Percentiles rank a stretch among this genome's conserved stretches.
phyloP scores from a whole-genome alignment of 169 alveolate species.

The Plasmodium gallinaceum region DNA sequence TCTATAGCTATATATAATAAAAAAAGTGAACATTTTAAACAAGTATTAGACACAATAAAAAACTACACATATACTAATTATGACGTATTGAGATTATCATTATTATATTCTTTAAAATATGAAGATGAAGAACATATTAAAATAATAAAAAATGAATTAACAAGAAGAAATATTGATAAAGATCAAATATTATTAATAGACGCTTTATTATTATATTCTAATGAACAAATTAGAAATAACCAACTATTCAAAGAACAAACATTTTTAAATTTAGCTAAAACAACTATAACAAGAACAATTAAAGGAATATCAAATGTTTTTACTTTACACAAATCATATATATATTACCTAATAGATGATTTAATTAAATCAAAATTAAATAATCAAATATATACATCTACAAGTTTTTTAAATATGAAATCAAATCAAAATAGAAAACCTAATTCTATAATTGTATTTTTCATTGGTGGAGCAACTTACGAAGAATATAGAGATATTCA shows the following conservation, averaged over 20 bases:
- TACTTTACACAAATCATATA: conserved; percentile 90
- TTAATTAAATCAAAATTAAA: conserved; percentile 86
- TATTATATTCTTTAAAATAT: conserved; percentile 90
- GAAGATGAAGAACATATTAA: conserved; percentile 87
- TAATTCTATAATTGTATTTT: conserved; percentile 86
- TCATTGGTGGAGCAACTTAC: conserved; percentile 94
- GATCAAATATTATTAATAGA: conserved; percentile 88
- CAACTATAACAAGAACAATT: conserved; percentile 86
- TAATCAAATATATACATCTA: conserved; percentile 87
- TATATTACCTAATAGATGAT: conserved; percentile 87
- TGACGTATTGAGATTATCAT: conserved; percentile 90
- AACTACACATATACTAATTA: conserved; percentile 84
- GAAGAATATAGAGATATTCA: conserved; percentile 93
- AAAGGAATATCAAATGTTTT: conserved; percentile 90
- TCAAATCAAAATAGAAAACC: conserved; percentile 83
- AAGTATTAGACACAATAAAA: conserved; percentile 84
- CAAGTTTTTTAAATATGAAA: conserved; percentile 70
- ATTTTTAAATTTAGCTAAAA: conserved; percentile 86
- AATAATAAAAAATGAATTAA: conserved; percentile 28
- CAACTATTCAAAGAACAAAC: conserved; percentile 90
- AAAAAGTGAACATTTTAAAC: conserved; percentile 87
- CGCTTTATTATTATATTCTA: conserved; percentile 89
- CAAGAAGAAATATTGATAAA: conserved; percentile 53
- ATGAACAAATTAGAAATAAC: conserved; percentile 85
- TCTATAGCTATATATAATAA: conserved; percentile 90